These are phyloP conservation scores for Leccinum ochraceum DNA, from an alignment of 768 basidiomycete species.

Conservation along the genomic window DNA sequence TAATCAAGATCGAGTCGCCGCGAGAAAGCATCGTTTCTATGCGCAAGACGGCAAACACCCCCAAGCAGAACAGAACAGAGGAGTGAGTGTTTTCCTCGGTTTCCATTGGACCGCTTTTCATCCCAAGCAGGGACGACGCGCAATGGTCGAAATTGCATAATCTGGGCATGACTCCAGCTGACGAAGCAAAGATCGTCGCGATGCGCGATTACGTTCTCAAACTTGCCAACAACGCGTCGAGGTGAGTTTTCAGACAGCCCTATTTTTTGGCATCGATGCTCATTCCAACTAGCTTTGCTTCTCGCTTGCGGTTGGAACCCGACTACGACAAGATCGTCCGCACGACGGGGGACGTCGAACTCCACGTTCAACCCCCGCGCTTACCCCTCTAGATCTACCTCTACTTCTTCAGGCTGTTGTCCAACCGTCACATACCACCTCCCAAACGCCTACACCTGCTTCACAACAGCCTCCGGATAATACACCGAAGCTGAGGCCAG, in stretches of 20 bases:
- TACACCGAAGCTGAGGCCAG: too few species aligned
- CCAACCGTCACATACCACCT: too few species aligned
- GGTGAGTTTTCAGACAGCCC: constrained; percentile 42
- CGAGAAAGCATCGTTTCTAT: constrained; percentile 71
- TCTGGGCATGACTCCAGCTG: constrained; percentile 78
- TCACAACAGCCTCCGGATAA: too few species aligned
- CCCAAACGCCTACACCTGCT: too few species aligned
- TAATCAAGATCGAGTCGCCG: constrained; percentile 61
- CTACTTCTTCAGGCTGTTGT: too few species aligned
- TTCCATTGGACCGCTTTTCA: not conserved
- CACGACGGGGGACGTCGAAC: constrained; percentile 65
- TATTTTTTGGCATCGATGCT: not conserved
- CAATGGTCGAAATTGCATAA: constrained; percentile 81
- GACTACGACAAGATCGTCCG: constrained; percentile 66
- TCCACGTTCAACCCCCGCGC: constrained; percentile 42
- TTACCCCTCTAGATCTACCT: too few species aligned
- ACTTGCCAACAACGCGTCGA: constrained; percentile 75
- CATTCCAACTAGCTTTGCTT: constrained; percentile 55
- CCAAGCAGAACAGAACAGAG: constrained; percentile 62
- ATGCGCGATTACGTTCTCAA: constrained; percentile 89
- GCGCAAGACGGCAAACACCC: constrained; percentile 46
- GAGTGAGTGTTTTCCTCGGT: constrained; percentile 55
- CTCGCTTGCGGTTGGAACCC: constrained; percentile 60
- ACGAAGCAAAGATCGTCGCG: constrained; percentile 84
- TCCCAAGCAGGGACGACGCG: constrained; percentile 62